Evolutionary conservation across 2,329 filamentous ascomycete species (phyloP), one percentile per base, ranked within the genome.

Genomic region (Exophiala sp.): DNA sequence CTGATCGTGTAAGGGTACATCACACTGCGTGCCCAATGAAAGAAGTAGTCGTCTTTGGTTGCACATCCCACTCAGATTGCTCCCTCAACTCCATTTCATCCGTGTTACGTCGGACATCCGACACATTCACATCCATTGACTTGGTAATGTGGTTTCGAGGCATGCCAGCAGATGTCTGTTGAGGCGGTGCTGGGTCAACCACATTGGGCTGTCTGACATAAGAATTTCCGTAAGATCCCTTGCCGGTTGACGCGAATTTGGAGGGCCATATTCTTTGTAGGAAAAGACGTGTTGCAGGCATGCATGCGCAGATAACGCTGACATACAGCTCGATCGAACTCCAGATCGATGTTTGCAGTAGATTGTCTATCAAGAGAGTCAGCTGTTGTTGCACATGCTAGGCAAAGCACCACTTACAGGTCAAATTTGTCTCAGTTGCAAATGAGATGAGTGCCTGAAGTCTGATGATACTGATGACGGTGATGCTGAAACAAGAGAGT

Each of bases 391-490:
- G 33, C 11, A 38, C 10, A 11, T 38, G 10, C 35, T 8, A 38
- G 4, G 35, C 35, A 38, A 38, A 10, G 35, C 5, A 41, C 9
- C 8, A 52, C 59, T 54, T 58, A 69, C 67, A 71, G 5, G 69
- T 72, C 1, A 72, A 60, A 57, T 77, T 76, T 1, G 58, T 38
- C 2, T 73, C 74, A 32, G 62, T 66, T 6, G 70, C 71, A 55
- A 77, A 76, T 34, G 63, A 54, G 42, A 76, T 68, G 14, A 77
- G 67, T 5, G 70, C 71, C 10, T 68, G 65, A 3, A 77, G 64
- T 16, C 74, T 72, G 24, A 77, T 62, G 42, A 73, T 69, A 52
- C 71, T 74, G 55, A 75, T 65, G 11, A 77, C 53, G 1, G 72
- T 76, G 24, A 74, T 71, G 48, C 71, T 75, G 71, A 65, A 4